Evolutionary conservation across 805 yeast species (phyloP).

Genomic region (Candida tallmaniae): DNA sequence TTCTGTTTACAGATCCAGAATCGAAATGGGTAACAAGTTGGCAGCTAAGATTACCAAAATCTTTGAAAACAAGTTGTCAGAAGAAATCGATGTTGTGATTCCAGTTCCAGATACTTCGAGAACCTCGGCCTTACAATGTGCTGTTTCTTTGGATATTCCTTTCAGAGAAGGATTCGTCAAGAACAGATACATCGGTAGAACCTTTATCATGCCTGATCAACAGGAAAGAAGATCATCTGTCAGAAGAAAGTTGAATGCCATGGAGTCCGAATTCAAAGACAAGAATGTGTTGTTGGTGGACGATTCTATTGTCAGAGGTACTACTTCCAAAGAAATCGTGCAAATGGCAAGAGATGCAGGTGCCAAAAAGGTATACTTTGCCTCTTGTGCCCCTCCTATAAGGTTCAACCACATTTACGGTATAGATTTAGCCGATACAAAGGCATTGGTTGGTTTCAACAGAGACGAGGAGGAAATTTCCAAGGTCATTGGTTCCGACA

Average conservation of each 20-base stretch:
- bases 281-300: conserved; percentile 87
- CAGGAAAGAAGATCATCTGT: conserved; percentile 90
- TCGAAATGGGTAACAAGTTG: conserved; percentile 88
- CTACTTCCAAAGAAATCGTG: conserved; percentile 93
- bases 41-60: conserved; percentile 59
- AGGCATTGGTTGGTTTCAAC: conserved; percentile 85
- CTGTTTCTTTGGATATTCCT: conserved; percentile 72
- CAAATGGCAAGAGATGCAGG: conserved; percentile 99
- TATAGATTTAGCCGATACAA: conserved; percentile 93
- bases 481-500: conserved; percentile 79
- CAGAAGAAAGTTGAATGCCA: conserved; percentile 91
- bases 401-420: conserved; percentile 95
- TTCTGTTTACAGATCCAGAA: conserved; percentile 86
- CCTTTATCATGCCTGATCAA: conserved; percentile 98
- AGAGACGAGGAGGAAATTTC: conserved; percentile 74
- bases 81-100: conserved; percentile 84
- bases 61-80: conserved; percentile 15
- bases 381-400: conserved; percentile 98
- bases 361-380: conserved; percentile 90
- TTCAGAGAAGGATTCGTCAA: conserved; percentile 97
- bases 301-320: conserved; percentile 96
- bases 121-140: conserved; percentile 89
- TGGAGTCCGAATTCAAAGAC: conserved; percentile 86
- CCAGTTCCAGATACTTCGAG: conserved; percentile 99
- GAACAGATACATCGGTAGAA: conserved; percentile 94